Evolutionary conservation across 2,329 filamentous ascomycete genomes (phyloP).

Genomic region (Ceratocystis huliohia): DNA sequence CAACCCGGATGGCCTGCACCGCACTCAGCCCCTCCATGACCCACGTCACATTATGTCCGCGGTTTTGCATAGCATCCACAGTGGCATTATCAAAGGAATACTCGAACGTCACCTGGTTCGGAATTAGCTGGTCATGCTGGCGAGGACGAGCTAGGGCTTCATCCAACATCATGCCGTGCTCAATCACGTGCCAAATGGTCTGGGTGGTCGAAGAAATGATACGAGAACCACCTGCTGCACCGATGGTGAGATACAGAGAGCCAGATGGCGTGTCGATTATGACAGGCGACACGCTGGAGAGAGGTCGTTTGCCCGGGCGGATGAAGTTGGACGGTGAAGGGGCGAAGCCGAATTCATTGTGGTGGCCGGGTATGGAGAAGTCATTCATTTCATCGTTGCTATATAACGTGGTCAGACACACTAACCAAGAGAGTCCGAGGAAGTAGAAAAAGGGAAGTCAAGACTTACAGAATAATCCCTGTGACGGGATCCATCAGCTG

Average conservation of each 20-base stretch:
- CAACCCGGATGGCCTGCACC: constrained; percentile 54
- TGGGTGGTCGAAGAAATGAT: constrained; percentile 74
- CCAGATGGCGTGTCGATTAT: constrained; percentile 55
- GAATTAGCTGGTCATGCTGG: constrained; percentile 71
- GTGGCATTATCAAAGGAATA: constrained; percentile 52
- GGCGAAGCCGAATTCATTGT: constrained; percentile 75
- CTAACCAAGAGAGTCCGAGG: constrained; percentile 3
- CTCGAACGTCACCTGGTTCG: constrained; percentile 57
- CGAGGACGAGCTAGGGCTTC: constrained; percentile 54
- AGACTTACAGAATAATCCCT: constrained; percentile 57
- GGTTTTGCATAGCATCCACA: constrained; percentile 46
- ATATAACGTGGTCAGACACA: constrained; percentile 21
- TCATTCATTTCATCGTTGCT: constrained; percentile 58
- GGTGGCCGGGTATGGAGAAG: constrained; percentile 68
- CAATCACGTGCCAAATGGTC: constrained; percentile 58
- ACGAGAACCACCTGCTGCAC: constrained; percentile 66
- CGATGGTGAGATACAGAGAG: constrained; percentile 53
- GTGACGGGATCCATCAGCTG: constrained; percentile 67
- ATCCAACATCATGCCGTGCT: constrained; percentile 44
- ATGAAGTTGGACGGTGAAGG: constrained; percentile 74
- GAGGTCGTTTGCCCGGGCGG: constrained; percentile 63
- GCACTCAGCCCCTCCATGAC: constrained; percentile 50
- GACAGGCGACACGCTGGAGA: constrained; percentile 70
- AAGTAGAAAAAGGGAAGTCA: background rate
- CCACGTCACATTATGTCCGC: constrained; percentile 62